Base-by-base conservation (phyloP, 2,329 filamentous ascomycete species). In the Cladosporium halotolerans region DNA sequence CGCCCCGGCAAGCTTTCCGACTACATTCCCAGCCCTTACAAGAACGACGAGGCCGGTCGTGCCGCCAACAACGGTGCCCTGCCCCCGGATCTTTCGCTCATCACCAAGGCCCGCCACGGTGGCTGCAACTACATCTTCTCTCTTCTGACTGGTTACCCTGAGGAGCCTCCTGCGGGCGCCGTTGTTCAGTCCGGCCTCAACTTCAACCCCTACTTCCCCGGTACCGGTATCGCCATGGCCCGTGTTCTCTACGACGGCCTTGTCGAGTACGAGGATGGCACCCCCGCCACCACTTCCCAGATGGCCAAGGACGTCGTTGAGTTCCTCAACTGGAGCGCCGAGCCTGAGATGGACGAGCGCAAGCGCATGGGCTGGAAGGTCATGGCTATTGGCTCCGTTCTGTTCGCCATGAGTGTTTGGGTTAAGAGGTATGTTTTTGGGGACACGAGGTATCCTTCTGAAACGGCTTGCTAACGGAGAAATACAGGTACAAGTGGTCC, bases 321-420 rank as follows among this genome's bases (percentile, higher is more conserved):
- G 77, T 99, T 99, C 80, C 82, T 99, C 70, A 97, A 99, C 85
- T 99, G 93, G 93, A 82, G 93, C 52, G 91, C 93, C 55, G 93
- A 99, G 79, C 93, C 93, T 45, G 93, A 99, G 81, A 96, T 96
- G 90, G 93, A 99, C 70, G 86, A 96, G 72, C 88, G 93, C 71
- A 99, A 99, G 88, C 93, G 90, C 80, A 99, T 97, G 93, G 93
- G 93, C 68, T 84, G 95, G 82, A 97, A 99, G 85, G 88, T 95
- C 52, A 73, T 99, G 65, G 84, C 87, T 62, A 82, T 96, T 62
- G 83, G 84, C 52, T 80, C 86, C 57, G 82, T 85, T 58, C 79
- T 99, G 59, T 87, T 89, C 70, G 89, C 89, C 54, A 68, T 97
- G 67, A 95, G 88, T 73, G 83, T 99, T 66, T 99, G 91, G 90